Evolutionary conservation across 2,329 filamentous ascomycete species (phyloP).

Genomic region (Daldinia sp.): DNA sequence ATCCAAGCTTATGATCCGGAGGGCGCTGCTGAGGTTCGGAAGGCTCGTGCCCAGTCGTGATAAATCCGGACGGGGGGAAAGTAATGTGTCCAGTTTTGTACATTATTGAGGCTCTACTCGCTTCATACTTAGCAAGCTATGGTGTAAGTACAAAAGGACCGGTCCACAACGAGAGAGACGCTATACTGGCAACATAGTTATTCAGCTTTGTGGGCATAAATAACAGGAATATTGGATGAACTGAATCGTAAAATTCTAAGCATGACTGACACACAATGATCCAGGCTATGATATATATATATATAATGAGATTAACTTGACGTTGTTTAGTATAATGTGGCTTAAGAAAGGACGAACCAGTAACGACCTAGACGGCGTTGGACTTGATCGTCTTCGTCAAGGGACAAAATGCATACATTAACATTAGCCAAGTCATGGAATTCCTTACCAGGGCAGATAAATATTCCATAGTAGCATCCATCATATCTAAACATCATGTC

Average conservation of each 20-base stretch:
- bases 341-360: background rate
- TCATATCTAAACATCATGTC: background rate
- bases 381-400: background rate
- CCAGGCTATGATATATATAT: too few relatives aligned
- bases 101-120: background rate
- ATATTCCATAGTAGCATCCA: background rate
- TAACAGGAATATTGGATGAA: background rate
- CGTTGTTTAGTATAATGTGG: background rate
- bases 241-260: background rate
- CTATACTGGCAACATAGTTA: background rate
- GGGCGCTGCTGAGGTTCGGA: slow-evolving; percentile 27
- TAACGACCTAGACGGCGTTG: background rate
- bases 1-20: slow-evolving; percentile 60
- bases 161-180: background rate
- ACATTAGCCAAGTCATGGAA: background rate
- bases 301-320: background rate
- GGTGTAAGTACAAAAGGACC: background rate
- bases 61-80: background rate
- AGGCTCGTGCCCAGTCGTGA: background rate
- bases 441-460: background rate
- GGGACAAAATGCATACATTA: background rate
- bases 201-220: background rate
- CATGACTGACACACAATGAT: too few relatives aligned
- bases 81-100: background rate
- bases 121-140: background rate